Conservation (phyloP, 2,329 filamentous ascomycete species). For the Zelopaecilomyces penicillatus region DNA sequence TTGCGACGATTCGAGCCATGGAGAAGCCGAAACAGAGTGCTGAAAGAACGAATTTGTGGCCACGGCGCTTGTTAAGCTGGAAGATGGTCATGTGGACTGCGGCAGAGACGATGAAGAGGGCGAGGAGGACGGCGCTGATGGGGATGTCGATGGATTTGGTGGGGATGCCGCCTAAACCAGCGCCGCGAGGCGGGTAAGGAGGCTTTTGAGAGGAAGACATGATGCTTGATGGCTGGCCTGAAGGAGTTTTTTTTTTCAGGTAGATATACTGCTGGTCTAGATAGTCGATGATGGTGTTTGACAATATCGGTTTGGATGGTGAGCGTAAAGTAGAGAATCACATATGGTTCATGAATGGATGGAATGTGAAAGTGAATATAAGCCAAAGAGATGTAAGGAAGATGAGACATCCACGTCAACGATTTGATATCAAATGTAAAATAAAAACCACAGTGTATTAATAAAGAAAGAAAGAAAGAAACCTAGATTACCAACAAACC, state of each 20-base stretch:
- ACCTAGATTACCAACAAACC: too few species aligned
- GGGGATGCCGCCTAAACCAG: slow-evolving; percentile 50
- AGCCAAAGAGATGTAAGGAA: too few species aligned
- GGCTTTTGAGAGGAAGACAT: slow-evolving; percentile 18
- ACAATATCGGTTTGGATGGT: too few species aligned
- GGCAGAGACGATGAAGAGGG: slow-evolving; percentile 46
- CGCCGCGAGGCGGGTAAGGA: slow-evolving; percentile 32
- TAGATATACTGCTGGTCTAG: too few species aligned
- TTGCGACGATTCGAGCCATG: slow-evolving; percentile 44
- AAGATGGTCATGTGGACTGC: slow-evolving; percentile 51
- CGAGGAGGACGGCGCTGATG: slow-evolving; percentile 54
- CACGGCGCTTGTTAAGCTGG: slow-evolving; percentile 37
- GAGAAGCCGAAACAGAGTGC: slow-evolving; percentile 51
- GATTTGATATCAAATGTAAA: too few species aligned
- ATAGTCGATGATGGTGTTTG: too few species aligned
- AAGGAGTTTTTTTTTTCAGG: not conserved
- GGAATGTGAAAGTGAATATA: too few species aligned
- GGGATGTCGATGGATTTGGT: slow-evolving; percentile 52
- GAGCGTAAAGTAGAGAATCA: too few species aligned
- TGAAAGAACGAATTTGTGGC: slow-evolving; percentile 53
- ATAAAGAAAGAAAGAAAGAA: too few species aligned
- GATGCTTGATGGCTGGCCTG: not conserved
- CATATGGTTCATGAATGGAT: too few species aligned
- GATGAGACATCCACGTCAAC: too few species aligned
- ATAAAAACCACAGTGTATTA: too few species aligned